Evolutionary conservation across 2,329 filamentous ascomycete genomes (phyloP).

Genomic region (Cordyceps cicadae): DNA sequence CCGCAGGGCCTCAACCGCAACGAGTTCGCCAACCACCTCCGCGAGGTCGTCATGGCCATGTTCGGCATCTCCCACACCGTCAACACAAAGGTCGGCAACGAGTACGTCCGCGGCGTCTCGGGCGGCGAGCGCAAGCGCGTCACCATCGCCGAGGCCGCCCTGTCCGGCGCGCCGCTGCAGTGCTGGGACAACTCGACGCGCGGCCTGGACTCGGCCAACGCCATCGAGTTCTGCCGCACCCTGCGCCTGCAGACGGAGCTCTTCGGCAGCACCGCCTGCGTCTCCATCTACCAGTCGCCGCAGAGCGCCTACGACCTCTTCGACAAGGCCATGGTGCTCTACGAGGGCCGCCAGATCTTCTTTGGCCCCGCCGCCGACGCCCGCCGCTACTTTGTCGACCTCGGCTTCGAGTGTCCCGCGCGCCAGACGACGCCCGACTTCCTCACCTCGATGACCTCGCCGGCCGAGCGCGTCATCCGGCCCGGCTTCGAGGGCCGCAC

Average conservation of each 20-base stretch:
- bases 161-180: conserved; percentile 53
- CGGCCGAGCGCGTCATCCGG: conserved; percentile 47
- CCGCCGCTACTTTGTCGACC: conserved; percentile 55
- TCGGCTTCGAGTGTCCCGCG: conserved; percentile 59
- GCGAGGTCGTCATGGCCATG: conserved; percentile 34
- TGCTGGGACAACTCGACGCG: conserved; percentile 67
- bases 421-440: conserved; percentile 65
- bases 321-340: conserved; percentile 50
- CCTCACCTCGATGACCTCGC: conserved; percentile 60
- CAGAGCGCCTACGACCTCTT: conserved; percentile 57
- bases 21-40: conserved; percentile 49
- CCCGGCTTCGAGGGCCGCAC: conserved; percentile 47
- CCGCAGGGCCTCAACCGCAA: conserved; percentile 45
- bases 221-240: conserved; percentile 66
- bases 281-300: conserved; percentile 67
- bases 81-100: conserved; percentile 66
- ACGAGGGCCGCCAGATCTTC: conserved; percentile 55
- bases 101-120: conserved; percentile 65
- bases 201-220: conserved; percentile 67
- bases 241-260: conserved; percentile 60
- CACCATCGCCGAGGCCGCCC: conserved; percentile 52
- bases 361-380: conserved; percentile 54
- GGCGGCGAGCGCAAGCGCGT: conserved; percentile 66
- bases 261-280: conserved; percentile 55
- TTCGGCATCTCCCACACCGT: conserved; percentile 45